Conservation (phyloP, 2,329 filamentous ascomycete genomes). For the Colletotrichum lupini region DNA sequence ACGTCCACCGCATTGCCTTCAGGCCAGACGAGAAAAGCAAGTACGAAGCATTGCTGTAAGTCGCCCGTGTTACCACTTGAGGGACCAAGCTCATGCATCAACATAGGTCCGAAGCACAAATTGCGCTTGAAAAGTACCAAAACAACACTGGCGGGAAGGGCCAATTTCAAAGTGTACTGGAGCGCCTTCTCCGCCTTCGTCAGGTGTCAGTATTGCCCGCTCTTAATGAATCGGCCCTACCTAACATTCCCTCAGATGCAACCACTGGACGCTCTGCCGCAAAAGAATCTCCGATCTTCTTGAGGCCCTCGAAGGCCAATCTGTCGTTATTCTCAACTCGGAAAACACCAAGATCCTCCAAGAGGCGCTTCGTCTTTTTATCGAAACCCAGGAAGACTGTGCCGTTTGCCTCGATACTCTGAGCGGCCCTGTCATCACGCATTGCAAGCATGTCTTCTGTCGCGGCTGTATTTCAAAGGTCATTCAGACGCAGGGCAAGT, state of each 20-base stretch:
- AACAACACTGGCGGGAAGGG: constrained; percentile 55
- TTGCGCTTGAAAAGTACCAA: constrained; percentile 72
- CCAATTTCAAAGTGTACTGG: constrained; percentile 80
- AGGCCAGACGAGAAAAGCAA: constrained; percentile 78
- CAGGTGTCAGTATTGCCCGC: constrained; percentile 66
- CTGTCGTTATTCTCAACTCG: constrained; percentile 75
- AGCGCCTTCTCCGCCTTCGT: constrained; percentile 83
- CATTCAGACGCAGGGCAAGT: constrained; percentile 81
- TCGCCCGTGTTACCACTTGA: neutral
- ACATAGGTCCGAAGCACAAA: constrained; percentile 76
- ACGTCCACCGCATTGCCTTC: constrained; percentile 80
- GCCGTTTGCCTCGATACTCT: constrained; percentile 82
- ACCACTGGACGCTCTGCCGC: constrained; percentile 87
- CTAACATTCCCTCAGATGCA: constrained; percentile 65
- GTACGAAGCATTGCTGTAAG: constrained; percentile 78
- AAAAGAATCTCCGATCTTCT: constrained; percentile 80
- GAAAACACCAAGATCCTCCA: constrained; percentile 80
- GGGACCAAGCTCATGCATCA: constrained; percentile 38
- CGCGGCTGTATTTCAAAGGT: constrained; percentile 78
- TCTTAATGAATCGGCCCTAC: neutral
- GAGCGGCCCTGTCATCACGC: constrained; percentile 81
- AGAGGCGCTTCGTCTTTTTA: constrained; percentile 78
- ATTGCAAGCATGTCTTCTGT: constrained; percentile 86
- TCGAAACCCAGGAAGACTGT: constrained; percentile 86
- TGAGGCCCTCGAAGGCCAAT: constrained; percentile 73